A percentile compares a stretch with the other conserved stretches of the same genome.
These are phyloP conservation scores for Plasmodium adleri DNA, from an alignment of 169 alveolate species.

Conservation along the genomic window DNA sequence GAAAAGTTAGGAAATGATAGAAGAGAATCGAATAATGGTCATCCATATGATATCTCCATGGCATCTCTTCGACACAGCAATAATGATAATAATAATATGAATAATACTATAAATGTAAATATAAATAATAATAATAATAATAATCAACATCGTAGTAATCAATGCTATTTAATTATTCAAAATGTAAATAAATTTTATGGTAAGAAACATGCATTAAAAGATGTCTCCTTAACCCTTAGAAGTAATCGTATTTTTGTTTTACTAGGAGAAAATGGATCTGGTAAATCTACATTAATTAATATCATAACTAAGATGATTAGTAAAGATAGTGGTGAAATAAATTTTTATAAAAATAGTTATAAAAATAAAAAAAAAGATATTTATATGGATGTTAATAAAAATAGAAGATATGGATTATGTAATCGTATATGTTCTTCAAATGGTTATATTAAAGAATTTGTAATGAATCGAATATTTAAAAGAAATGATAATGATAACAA, in stretches of 20 bases:
- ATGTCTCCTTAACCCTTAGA: slow-evolving; percentile 33
- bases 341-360: slow-evolving; percentile 13
- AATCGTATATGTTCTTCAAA: background rate
- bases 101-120: background rate
- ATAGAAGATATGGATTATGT: background rate
- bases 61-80: background rate
- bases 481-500: background rate
- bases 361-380: background rate
- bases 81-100: background rate
- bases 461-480: background rate
- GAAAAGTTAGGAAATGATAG: background rate
- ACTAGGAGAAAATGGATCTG: slow-evolving; percentile 75
- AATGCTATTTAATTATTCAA: slow-evolving; percentile 21
- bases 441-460: background rate
- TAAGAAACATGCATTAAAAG: slow-evolving; percentile 32
- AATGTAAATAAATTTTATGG: slow-evolving; percentile 72
- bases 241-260: slow-evolving; percentile 59
- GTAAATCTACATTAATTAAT: slow-evolving; percentile 72
- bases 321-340: slow-evolving; percentile 48
- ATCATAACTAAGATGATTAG: slow-evolving; percentile 58
- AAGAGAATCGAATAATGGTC: background rate
- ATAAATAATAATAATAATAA: background rate
- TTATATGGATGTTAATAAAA: background rate
- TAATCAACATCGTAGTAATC: background rate
- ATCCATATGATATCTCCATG: background rate